Conservation (phyloP, 805 yeast genomes). For the Metschnikowia sp. region DNA sequence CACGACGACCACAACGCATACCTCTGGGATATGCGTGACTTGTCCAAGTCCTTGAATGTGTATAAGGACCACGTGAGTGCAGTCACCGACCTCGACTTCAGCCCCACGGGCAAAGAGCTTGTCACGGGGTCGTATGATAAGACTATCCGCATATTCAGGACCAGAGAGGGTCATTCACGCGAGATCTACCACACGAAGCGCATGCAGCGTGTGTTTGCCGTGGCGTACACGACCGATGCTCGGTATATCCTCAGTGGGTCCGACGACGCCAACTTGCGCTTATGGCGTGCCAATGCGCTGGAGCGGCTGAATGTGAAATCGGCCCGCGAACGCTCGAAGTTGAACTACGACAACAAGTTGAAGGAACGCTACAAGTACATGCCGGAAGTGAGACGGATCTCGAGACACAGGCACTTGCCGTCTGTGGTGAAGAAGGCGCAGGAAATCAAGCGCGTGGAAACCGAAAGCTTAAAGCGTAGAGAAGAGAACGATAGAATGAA, state of each 20-base stretch:
- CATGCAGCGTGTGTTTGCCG: constrained; percentile 92
- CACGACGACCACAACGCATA: constrained; percentile 94
- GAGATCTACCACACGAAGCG: constrained; percentile 96
- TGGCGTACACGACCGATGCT: constrained; percentile 83
- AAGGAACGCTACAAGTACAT: constrained; percentile 90
- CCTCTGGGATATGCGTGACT: constrained; percentile 93
- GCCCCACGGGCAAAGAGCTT: constrained; percentile 95
- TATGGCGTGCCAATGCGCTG: constrained; percentile 89
- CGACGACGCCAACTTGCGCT: constrained; percentile 91
- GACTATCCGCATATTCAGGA: constrained; percentile 76
- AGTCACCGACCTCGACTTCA: constrained; percentile 88
- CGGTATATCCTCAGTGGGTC: constrained; percentile 86
- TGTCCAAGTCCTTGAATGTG: constrained; percentile 76
- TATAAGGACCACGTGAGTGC: constrained; percentile 96
- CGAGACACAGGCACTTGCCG: constrained; percentile 92
- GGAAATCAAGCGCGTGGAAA: constrained; percentile 77
- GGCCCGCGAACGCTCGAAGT: constrained; percentile 70
- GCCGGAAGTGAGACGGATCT: constrained; percentile 92
- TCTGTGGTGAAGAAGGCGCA: constrained; percentile 80
- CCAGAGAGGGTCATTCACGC: constrained; percentile 83
- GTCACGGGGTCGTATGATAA: constrained; percentile 96
- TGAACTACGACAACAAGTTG: constrained; percentile 88
- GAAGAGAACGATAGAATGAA: constrained; percentile 82
- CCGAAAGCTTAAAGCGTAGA: constrained; percentile 69
- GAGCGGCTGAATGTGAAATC: constrained; percentile 82